Percentiles rank a stretch among this genome's conserved stretches.
phyloP scores from a whole-genome alignment of 129 eudicot species.

The Heracleum sosnowskyi region DNA sequence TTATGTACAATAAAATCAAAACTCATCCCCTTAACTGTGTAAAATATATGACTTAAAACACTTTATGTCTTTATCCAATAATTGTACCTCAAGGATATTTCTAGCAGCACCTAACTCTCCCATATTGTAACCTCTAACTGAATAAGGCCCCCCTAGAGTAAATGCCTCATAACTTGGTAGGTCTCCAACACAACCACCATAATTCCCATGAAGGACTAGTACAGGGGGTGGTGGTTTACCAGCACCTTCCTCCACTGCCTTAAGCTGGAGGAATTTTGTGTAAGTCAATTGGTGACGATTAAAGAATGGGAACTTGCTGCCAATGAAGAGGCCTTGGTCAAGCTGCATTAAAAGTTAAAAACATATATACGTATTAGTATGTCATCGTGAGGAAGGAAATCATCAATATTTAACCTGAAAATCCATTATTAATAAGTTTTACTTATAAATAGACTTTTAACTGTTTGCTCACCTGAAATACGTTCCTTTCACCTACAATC shows the following conservation, averaged over 20 bases:
- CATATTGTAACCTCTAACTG: constrained; percentile 94
- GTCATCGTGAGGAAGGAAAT: not conserved
- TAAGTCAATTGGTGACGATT: constrained; percentile 78
- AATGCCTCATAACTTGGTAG: constrained; percentile 95
- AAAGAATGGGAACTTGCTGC: constrained; percentile 80
- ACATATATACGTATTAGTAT: too few species aligned
- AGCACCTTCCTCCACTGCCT: constrained; percentile 80
- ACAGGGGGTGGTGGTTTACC: constrained; percentile 92
- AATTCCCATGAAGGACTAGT: constrained; percentile 90
- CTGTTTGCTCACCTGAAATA: constrained; percentile 60
- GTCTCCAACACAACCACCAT: constrained; percentile 99
- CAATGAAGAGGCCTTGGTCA: constrained; percentile 87
- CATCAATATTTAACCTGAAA: not conserved
- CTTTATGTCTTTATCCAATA: too few species aligned
- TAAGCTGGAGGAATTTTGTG: constrained; percentile 65
- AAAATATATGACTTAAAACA: not conserved
- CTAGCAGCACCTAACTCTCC: constrained; percentile 97
- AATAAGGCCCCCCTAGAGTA: constrained; percentile 90
- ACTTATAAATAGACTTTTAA: not conserved
- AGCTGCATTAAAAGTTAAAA: constrained; percentile 36
- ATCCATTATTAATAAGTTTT: not conserved
- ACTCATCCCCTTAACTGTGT: not conserved
- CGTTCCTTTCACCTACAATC: constrained; percentile 84
- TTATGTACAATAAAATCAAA: too few species aligned
- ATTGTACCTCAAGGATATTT: constrained; percentile 75